Base-by-base conservation (phyloP, 164 flowering plant species). In the Chloranthus sessilifolius region DNA sequence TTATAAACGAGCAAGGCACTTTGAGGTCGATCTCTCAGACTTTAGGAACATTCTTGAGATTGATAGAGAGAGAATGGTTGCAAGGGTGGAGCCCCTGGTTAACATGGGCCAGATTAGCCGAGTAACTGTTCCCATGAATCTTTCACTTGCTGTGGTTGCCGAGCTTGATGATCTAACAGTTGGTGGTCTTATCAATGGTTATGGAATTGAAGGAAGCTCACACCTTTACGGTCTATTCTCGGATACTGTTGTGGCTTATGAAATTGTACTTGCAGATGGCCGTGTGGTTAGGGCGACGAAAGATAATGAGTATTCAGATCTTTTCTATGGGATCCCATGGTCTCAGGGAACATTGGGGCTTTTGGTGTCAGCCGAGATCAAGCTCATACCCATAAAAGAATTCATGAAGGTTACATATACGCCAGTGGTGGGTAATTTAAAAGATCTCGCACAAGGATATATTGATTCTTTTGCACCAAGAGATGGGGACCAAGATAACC, bases 131-230 rank as follows among this genome's bases (percentile, higher is more conserved):
- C 99, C 99, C 16, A 74, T 94, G 97, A 94, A 94, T 61, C 83
- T 94, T 25, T 25, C 99, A 52, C 90, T 87, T 36, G 97, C 97
- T 5, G 99, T 94, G 31, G 99, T 94, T 62, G 97, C 97, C 10
- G 99, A 89, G 72, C 92, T 94, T 37, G 99, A 94, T 67, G 99
- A 94, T 74, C 88, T 94, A 42, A 94, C 97, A 47, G 99, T 94
- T 61, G 99, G 97, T 41, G 99, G 97, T 30, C 95, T 94, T 53
- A 89, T 89, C 61, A 94, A 94, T 64, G 99, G 99, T n/a, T 89
- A 94, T 60, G 99, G 99, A 4, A 94, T 94, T 56, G 99, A 89
- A 70, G 99, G 99, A 56, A 94, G 97, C 74, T 89, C 99, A 40
- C 99, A 94, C 60, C 24, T 88, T 3, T 88, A 86, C 65, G 99